Conservation (phyloP, 2,329 filamentous ascomycete species). For the Nemania diffusa region DNA sequence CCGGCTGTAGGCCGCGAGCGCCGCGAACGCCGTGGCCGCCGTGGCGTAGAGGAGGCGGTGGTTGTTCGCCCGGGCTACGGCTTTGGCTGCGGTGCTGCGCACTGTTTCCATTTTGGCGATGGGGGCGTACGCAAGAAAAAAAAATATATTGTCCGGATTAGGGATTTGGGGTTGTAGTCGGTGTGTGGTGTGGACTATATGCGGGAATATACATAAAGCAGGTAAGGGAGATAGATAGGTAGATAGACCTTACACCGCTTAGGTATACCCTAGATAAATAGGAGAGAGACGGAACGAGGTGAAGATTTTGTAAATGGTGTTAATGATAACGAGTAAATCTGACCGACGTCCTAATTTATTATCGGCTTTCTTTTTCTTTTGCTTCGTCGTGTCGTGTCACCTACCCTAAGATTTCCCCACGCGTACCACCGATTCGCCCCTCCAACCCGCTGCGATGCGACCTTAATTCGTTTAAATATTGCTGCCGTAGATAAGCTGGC, state of each 20-base stretch:
- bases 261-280: neutral
- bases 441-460: neutral
- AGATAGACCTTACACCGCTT: neutral
- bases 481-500: too few species aligned
- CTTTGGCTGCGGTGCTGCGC: neutral
- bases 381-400: neutral
- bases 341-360: neutral
- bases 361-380: neutral
- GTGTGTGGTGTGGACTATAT: too few species aligned
- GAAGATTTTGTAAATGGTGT: too few species aligned
- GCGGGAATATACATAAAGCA: neutral
- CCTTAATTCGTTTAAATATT: too few species aligned
- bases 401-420: neutral
- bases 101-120: conserved; percentile 21
- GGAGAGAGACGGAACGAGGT: neutral
- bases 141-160: too few species aligned
- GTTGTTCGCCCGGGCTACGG: neutral
- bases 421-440: neutral
- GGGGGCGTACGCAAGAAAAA: too few species aligned
- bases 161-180: too few species aligned
- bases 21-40: conserved; percentile 19
- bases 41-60: conserved; percentile 13
- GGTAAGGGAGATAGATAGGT: neutral
- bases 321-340: neutral
- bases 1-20: conserved; percentile 39